These are phyloP conservation scores for Papiliotrema laurentii DNA, from an alignment of 1,284 basidiomycete genomes.

Conservation along the genomic window DNA sequence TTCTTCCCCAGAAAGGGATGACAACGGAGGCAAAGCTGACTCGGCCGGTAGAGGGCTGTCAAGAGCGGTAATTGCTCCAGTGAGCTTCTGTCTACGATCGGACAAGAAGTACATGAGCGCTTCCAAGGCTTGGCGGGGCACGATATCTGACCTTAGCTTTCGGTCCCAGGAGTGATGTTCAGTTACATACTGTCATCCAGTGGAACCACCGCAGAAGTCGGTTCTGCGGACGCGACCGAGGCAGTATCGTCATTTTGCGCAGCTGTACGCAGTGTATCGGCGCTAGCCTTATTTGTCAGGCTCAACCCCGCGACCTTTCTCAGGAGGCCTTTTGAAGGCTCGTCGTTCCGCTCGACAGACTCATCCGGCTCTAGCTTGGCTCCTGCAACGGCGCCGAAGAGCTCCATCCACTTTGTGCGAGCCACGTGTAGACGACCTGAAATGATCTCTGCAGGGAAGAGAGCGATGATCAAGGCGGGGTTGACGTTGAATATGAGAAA, in stretches of 20 bases:
- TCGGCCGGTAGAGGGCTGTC: conserved; percentile 60
- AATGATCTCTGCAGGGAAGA: conserved; percentile 71
- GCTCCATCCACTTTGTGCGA: conserved; percentile 66
- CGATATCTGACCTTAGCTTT: conserved; percentile 5
- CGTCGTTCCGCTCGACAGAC: conserved; percentile 10
- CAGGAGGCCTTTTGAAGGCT: conserved; percentile 19
- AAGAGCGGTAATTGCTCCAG: conserved; percentile 64
- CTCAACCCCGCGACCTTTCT: conserved; percentile 26
- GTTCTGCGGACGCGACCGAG: not conserved
- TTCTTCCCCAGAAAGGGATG: conserved; percentile 57
- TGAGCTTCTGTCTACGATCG: conserved; percentile 78
- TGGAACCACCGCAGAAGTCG: not conserved
- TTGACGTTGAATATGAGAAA: conserved; percentile 87
- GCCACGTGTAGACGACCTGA: conserved; percentile 72
- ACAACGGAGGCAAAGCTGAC: conserved; percentile 36
- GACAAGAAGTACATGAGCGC: conserved; percentile 59
- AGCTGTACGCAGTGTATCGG: conserved; percentile 28
- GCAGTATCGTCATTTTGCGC: conserved; percentile 1
- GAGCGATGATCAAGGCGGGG: conserved; percentile 85
- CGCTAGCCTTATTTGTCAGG: conserved; percentile 31
- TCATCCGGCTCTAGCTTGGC: conserved; percentile 37
- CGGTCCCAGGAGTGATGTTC: not conserved
- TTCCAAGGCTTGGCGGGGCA: conserved; percentile 47
- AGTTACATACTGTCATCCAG: conserved; percentile 4
- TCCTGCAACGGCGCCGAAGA: conserved; percentile 72